phyloP scores from a whole-genome alignment of 176 grass and related monocot genomes.

The Dendrocalamus sinicus region DNA sequence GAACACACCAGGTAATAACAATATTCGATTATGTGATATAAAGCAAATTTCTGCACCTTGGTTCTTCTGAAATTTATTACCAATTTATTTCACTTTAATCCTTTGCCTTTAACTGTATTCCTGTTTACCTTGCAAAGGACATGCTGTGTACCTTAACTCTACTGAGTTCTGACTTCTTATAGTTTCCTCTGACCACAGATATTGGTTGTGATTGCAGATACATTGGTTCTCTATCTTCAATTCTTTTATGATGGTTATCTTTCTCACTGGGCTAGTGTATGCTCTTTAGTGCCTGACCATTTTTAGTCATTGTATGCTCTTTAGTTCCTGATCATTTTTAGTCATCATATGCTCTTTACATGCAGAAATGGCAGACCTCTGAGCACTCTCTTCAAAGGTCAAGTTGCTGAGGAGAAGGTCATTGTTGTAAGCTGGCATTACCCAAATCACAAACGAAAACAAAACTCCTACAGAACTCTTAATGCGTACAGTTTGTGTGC shows the following conservation, averaged over 20 bases:
- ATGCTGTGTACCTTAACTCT: neutral
- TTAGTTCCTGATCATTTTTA: too few relatives aligned
- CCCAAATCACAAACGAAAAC: too few relatives aligned
- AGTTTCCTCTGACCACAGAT: constrained; percentile 20
- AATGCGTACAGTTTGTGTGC: too few relatives aligned
- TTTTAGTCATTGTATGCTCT: too few relatives aligned
- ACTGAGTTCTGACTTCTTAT: constrained; percentile 4
- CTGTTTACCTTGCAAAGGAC: neutral
- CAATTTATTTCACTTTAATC: neutral
- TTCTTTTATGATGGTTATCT: constrained; percentile 99
- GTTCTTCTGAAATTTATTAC: neutral
- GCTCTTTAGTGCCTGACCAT: too few relatives aligned
- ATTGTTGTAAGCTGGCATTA: too few relatives aligned
- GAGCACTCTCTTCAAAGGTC: too few relatives aligned
- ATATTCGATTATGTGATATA: constrained; percentile 15
- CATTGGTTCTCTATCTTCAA: constrained; percentile 99
- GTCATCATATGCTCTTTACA: too few relatives aligned
- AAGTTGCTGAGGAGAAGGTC: too few relatives aligned
- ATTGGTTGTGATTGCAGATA: constrained; percentile 56
- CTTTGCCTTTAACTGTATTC: neutral
- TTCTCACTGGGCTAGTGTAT: constrained; percentile 93
- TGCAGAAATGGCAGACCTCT: too few relatives aligned
- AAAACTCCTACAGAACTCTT: too few relatives aligned
- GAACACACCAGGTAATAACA: constrained; percentile 69
- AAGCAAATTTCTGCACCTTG: neutral